A percentile compares a stretch with the other conserved stretches of the same genome.
These are phyloP conservation scores for Diaporthe citrichinensis DNA, from an alignment of 2,329 filamentous ascomycete genomes.

Conservation along the genomic window DNA sequence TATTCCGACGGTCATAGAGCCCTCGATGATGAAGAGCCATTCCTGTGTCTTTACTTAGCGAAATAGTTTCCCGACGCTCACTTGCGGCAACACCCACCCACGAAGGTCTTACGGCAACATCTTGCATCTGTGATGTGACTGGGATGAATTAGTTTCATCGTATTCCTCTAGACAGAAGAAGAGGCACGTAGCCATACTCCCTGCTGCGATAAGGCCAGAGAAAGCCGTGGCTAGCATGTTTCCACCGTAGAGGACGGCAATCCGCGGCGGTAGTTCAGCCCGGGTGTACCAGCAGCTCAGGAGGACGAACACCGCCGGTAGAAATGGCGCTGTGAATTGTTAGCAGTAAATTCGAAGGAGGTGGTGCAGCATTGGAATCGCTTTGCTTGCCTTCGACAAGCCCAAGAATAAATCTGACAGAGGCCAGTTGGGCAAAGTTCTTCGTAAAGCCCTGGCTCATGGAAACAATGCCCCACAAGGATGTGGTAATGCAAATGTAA, in stretches of 20 bases:
- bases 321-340: background rate
- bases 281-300: constrained; percentile 58
- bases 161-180: background rate
- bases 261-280: constrained; percentile 51
- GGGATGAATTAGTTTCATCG: background rate
- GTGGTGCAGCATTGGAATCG: background rate
- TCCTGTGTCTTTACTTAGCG: constrained; percentile 28
- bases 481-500: constrained; percentile 46
- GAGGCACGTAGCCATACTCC: background rate
- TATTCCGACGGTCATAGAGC: constrained; percentile 52
- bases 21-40: constrained; percentile 57
- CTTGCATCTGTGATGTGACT: constrained; percentile 12
- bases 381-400: constrained; percentile 1
- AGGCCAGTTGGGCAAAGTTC: constrained; percentile 43
- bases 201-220: constrained; percentile 52
- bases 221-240: constrained; percentile 54
- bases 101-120: background rate
- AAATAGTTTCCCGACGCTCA: background rate
- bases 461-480: constrained; percentile 47
- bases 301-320: constrained; percentile 4
- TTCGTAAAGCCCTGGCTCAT: constrained; percentile 52
- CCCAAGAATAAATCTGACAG: constrained; percentile 43
- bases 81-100: background rate
- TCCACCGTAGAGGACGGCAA: constrained; percentile 53
- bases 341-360: background rate